Percentiles rank a stretch among this genome's conserved stretches.
Conservation (phyloP, 2,329 filamentous ascomycete species). For the Fusarium luffae region DNA sequence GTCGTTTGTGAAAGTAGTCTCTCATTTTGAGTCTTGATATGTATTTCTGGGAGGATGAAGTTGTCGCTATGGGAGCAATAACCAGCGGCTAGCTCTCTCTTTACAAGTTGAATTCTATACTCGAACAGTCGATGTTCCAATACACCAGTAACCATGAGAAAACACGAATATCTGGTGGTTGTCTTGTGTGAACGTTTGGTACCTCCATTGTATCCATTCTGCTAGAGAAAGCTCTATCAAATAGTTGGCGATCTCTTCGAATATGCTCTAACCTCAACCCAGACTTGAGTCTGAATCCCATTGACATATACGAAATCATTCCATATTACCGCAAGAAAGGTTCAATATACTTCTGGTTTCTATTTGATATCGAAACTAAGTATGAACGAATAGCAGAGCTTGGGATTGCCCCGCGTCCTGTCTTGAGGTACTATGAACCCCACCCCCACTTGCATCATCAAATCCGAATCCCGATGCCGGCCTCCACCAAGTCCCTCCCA, state of each 20-base stretch:
- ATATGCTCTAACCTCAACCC: neutral
- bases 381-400: conserved; percentile 16
- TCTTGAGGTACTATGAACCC: conserved; percentile 14
- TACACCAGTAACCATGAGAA: neutral
- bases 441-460: conserved; percentile 33
- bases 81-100: conserved; percentile 7
- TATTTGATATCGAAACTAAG: neutral
- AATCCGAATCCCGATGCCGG: conserved; percentile 19
- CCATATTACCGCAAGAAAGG: neutral
- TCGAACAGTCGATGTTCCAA: neutral
- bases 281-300: neutral
- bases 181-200: neutral
- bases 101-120: neutral
- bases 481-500: conserved; percentile 14
- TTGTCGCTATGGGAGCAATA: conserved; percentile 3
- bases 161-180: neutral
- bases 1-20: conserved; percentile 10
- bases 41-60: neutral
- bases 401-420: conserved; percentile 28
- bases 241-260: neutral
- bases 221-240: neutral
- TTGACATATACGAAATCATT: too few species aligned
- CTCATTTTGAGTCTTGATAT: conserved; percentile 14
- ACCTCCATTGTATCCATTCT: neutral
- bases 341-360: neutral